phyloP scores from a whole-genome alignment of 1,284 basidiomycete species.

The Ganoderma leucocontextum region DNA sequence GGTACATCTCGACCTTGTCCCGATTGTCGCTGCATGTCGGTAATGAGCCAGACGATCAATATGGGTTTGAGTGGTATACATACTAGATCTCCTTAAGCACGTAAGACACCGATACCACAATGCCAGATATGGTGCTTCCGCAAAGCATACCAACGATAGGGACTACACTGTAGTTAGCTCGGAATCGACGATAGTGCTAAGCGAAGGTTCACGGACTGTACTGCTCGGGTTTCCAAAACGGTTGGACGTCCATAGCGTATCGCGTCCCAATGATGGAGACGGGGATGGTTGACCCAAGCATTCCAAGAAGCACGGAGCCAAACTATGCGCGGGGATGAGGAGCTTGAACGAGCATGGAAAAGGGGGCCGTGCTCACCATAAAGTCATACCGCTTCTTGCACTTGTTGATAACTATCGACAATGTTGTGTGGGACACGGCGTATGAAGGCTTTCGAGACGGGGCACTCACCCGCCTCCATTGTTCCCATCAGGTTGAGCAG shows the following conservation, averaged over 20 bases:
- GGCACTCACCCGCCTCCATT: constrained; percentile 62
- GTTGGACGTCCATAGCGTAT: constrained; percentile 80
- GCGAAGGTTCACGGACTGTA: constrained; percentile 60
- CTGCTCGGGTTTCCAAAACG: constrained; percentile 85
- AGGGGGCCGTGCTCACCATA: constrained; percentile 60
- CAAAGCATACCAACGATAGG: constrained; percentile 91
- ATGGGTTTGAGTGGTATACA: constrained; percentile 34
- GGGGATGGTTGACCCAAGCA: constrained; percentile 81
- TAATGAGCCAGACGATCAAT: background rate
- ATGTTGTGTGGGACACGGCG: background rate
- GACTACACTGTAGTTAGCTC: constrained; percentile 53
- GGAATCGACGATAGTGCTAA: background rate
- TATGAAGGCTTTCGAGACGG: background rate
- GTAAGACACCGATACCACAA: constrained; percentile 73
- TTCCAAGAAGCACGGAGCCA: constrained; percentile 68
- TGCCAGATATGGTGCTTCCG: constrained; percentile 78
- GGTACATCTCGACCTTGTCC: constrained; percentile 85
- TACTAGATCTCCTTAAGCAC: constrained; percentile 74
- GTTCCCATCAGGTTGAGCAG: constrained; percentile 80
- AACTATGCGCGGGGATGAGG: constrained; percentile 58
- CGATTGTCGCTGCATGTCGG: constrained; percentile 67
- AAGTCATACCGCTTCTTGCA: constrained; percentile 74
- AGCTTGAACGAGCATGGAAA: background rate
- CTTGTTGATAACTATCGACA: constrained; percentile 67
- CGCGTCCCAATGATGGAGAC: constrained; percentile 79